Percentiles rank a stretch among this genome's conserved stretches.
phyloP scores from a whole-genome alignment of 805 yeast genomes.

The Metschnikowia orientalis region DNA sequence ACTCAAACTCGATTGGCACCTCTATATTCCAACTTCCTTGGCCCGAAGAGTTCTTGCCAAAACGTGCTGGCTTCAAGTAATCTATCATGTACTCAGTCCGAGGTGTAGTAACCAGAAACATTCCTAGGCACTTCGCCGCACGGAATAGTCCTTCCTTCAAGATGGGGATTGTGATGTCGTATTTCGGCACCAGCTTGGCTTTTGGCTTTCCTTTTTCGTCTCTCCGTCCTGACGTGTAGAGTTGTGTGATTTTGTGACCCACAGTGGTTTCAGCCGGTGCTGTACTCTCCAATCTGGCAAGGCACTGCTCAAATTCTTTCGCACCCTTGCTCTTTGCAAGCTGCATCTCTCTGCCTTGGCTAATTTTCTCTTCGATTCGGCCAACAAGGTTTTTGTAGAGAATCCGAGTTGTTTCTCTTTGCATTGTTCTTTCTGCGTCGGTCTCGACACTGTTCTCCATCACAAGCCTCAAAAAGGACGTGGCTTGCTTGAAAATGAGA shows the following conservation, averaged over 20 bases:
- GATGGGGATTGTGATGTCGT: constrained; percentile 29
- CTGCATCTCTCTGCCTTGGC: constrained; percentile 22
- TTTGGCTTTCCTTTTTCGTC: constrained; percentile 3
- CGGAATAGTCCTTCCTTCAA: constrained; percentile 30
- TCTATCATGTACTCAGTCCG: constrained; percentile 23
- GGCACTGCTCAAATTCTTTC: not conserved
- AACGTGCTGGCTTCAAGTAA: constrained; percentile 19
- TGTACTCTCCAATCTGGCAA: not conserved
- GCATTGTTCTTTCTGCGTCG: constrained; percentile 15
- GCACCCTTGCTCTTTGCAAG: constrained; percentile 1
- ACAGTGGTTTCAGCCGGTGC: constrained; percentile 2
- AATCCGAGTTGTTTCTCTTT: constrained; percentile 11
- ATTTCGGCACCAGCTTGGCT: constrained; percentile 8
- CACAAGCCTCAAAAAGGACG: constrained; percentile 25
- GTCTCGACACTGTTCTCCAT: constrained; percentile 17
- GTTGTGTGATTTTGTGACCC: constrained; percentile 13
- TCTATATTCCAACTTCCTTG: constrained; percentile 16
- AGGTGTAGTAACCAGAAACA: constrained; percentile 32
- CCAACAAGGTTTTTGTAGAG: constrained; percentile 21
- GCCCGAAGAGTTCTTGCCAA: constrained; percentile 9
- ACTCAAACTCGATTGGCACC: constrained; percentile 32
- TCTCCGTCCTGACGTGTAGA: constrained; percentile 13
- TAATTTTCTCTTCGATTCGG: constrained; percentile 27
- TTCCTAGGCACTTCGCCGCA: constrained; percentile 28
- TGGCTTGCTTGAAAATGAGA: constrained; percentile 32